A percentile compares a stretch with the other conserved stretches of the same genome.
Evolutionary conservation across 192 early-diverging fungal genomes (phyloP).

Genomic region (Rhizoclosmatium globosum): DNA sequence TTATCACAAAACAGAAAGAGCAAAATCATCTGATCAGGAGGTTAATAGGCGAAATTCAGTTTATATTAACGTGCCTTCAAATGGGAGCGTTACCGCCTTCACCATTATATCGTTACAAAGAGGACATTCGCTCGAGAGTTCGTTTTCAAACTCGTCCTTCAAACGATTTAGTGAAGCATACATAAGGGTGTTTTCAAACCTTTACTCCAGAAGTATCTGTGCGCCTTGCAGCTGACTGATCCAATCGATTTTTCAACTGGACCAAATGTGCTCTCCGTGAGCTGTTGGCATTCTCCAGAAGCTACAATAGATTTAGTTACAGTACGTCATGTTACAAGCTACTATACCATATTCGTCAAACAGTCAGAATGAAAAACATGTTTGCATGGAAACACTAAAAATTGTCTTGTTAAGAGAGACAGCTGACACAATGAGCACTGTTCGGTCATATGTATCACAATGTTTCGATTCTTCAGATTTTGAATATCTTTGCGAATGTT

Average conservation of each 20-base stretch:
- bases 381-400: constrained; percentile 95
- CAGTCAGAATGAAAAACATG: constrained; percentile 96
- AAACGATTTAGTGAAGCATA: background rate
- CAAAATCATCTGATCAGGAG: background rate
- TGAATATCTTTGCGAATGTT: constrained; percentile 91
- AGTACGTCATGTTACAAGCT: background rate
- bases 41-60: background rate
- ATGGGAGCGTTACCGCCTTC: constrained; percentile 82
- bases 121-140: constrained; percentile 87
- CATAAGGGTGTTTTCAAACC: constrained; percentile 4
- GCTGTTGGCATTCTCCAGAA: constrained; percentile 54
- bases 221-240: background rate
- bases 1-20: background rate
- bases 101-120: constrained; percentile 98
- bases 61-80: constrained; percentile 54
- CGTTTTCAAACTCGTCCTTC: constrained; percentile 77
- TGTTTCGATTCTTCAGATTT: constrained; percentile 82
- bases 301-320: constrained; percentile 41
- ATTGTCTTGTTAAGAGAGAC: constrained; percentile 85
- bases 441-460: constrained; percentile 73
- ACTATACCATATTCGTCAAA: constrained; percentile 72
- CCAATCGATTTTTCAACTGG: constrained; percentile 68
- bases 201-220: background rate
- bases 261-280: constrained; percentile 58
- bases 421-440: constrained; percentile 80